phyloP scores from a whole-genome alignment of 768 basidiomycete genomes.

The Chalciporus chontae region DNA sequence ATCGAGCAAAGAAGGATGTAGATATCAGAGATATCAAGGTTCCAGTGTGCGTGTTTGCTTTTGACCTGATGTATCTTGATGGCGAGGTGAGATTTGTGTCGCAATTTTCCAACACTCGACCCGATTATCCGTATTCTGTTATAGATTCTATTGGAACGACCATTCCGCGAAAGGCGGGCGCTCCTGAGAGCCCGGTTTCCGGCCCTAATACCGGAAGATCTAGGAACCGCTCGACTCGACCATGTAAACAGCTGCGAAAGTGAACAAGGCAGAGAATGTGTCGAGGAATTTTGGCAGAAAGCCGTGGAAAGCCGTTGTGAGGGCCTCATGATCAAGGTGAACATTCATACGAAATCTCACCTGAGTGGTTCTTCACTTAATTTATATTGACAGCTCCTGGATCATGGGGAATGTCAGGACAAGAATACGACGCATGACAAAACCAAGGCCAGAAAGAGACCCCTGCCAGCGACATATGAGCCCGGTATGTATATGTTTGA shows the following conservation, averaged over 20 bases:
- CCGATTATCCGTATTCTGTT: constrained; percentile 4
- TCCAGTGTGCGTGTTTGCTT: constrained; percentile 78
- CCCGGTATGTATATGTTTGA: constrained; percentile 41
- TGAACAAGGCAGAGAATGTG: constrained; percentile 51
- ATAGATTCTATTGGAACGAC: constrained; percentile 62
- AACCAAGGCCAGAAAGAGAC: constrained; percentile 51
- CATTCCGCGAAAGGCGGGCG: constrained; percentile 68
- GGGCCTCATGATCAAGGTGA: constrained; percentile 91
- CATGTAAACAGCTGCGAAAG: constrained; percentile 76
- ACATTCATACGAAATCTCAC: constrained; percentile 8
- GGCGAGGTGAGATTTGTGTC: constrained; percentile 53
- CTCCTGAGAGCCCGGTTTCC: constrained; percentile 65
- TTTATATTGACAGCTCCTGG: constrained; percentile 51
- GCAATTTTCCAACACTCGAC: neutral
- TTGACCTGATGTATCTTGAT: constrained; percentile 87
- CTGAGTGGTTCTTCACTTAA: constrained; percentile 1
- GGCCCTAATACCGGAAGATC: constrained; percentile 42
- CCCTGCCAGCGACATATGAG: constrained; percentile 83
- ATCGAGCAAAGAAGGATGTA: constrained; percentile 82
- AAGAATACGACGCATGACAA: constrained; percentile 30
- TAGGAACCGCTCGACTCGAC: constrained; percentile 54
- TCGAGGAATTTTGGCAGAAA: constrained; percentile 74
- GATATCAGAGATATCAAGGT: constrained; percentile 70
- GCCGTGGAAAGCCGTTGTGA: constrained; percentile 79
- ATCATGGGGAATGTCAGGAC: constrained; percentile 44